Evolutionary conservation across 768 basidiomycete genomes (phyloP), one percentile per base, ranked within the genome.

Genomic region (Russula sp.): DNA sequence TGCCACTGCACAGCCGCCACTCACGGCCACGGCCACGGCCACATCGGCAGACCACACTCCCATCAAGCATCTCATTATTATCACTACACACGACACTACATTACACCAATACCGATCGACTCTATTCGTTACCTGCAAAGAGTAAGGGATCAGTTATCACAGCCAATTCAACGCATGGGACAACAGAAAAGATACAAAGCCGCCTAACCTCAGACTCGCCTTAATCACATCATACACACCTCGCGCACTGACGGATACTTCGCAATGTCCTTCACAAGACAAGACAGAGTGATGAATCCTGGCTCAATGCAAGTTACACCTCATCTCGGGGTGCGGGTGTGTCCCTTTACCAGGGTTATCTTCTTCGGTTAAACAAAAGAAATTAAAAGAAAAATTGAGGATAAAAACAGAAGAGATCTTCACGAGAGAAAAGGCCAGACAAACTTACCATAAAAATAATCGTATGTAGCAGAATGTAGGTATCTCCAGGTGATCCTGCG

Each of bases 401-500:
- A 29, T 29, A 29, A 29, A 29, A 29, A 29, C 25, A 29, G 25
- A 29, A 29, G 25, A 29, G 25, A 29, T 29, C 25, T 29, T 29
- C 25, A 29, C 25, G 25, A 20, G 18, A 35, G 4, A 10, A 16
- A 11, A 22, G 14, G 18, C 9, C 18, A 14, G 65, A 54, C 22
- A 61, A 16, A 25, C 38, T 34, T 59, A 45, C 36, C 34, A 41
- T 59, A 34, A 20, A 54, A 13, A 53, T 56, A 58, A 63, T 42
- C 61, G 59, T 68, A n/a, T 8, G 54, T 68, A 60, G 64, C 64
- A 66, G 7, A 60, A 77, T 90, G 84, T 88, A 73, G 80, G 77
- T 83, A 73, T 73, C 87, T 82, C 88, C 87, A 91, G 90, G 90
- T 92, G 85, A 86, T 92, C 90, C 84, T 80, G 89, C 90, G 77